These are phyloP conservation scores for Xerocomus amazonicus DNA, from an alignment of 1,284 basidiomycete species.

Conservation along the genomic window DNA sequence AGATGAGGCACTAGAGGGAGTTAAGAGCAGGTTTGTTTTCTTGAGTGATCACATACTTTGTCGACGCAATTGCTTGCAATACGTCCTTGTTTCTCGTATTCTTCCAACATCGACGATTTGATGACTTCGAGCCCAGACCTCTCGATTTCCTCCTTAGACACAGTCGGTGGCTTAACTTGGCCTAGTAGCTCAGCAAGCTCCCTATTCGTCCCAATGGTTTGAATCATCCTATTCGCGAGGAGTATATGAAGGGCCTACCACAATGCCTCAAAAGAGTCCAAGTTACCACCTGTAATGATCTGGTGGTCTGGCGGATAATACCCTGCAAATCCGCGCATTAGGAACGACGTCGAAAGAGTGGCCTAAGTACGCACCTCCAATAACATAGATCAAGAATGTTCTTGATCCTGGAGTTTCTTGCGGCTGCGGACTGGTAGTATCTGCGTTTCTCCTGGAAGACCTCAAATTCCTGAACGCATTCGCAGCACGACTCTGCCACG, in stretches of 20 bases:
- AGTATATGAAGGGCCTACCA: constrained; percentile 44
- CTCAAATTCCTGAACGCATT: constrained; percentile 55
- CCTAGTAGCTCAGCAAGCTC: constrained; percentile 76
- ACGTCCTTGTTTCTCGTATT: constrained; percentile 55
- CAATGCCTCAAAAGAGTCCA: constrained; percentile 76
- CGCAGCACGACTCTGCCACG: constrained; percentile 51
- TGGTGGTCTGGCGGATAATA: constrained; percentile 86
- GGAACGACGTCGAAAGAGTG: neutral
- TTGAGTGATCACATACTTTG: constrained; percentile 46
- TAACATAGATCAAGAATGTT: constrained; percentile 79
- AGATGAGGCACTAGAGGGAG: constrained; percentile 64
- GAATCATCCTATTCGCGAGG: neutral
- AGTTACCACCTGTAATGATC: constrained; percentile 71
- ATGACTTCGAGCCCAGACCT: constrained; percentile 75
- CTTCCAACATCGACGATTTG: constrained; percentile 48
- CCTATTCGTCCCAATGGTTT: constrained; percentile 36
- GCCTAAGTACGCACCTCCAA: constrained; percentile 51
- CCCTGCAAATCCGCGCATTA: constrained; percentile 40
- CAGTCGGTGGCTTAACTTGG: constrained; percentile 76
- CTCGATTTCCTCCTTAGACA: constrained; percentile 76
- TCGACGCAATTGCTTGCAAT: constrained; percentile 77
- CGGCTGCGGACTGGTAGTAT: constrained; percentile 22
- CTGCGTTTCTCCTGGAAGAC: constrained; percentile 37
- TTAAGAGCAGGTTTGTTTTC: neutral
- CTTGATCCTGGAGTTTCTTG: constrained; percentile 49